Conservation (phyloP, 1,284 basidiomycete species). For the Irpex sp. region DNA sequence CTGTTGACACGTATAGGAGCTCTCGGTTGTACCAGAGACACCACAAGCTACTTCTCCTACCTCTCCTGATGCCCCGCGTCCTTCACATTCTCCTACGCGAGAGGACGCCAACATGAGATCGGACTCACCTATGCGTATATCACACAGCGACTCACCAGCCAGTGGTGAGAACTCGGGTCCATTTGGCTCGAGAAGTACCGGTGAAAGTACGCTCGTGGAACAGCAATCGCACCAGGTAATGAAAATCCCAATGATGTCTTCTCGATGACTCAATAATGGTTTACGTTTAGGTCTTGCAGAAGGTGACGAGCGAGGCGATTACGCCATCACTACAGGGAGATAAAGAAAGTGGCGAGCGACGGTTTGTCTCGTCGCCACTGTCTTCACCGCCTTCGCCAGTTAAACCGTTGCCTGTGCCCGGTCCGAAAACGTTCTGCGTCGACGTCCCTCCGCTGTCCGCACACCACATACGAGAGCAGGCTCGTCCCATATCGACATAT, state of each 20-base stretch:
- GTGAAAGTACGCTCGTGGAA: constrained; percentile 4
- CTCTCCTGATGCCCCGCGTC: background rate
- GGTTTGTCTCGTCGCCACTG: background rate
- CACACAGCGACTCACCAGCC: background rate
- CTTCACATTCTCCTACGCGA: background rate
- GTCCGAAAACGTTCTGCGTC: background rate
- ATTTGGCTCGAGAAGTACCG: background rate
- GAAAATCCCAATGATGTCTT: background rate
- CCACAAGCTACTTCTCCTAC: background rate
- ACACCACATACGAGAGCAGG: background rate
- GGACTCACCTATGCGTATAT: background rate
- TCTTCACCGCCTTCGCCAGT: background rate
- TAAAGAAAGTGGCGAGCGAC: too few species aligned
- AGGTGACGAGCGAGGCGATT: background rate
- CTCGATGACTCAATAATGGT: background rate
- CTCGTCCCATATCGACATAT: background rate
- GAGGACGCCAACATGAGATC: background rate
- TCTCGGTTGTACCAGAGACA: background rate
- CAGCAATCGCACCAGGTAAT: background rate
- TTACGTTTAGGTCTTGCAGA: background rate
- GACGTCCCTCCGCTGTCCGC: background rate
- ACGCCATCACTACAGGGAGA: too few species aligned
- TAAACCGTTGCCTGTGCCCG: background rate
- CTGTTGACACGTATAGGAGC: background rate
- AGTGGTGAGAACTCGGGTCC: background rate